Evolutionary conservation across 2,329 filamentous ascomycete genomes (phyloP), one percentile per base, ranked within the genome.

Genomic region (Monilinia fructicola): DNA sequence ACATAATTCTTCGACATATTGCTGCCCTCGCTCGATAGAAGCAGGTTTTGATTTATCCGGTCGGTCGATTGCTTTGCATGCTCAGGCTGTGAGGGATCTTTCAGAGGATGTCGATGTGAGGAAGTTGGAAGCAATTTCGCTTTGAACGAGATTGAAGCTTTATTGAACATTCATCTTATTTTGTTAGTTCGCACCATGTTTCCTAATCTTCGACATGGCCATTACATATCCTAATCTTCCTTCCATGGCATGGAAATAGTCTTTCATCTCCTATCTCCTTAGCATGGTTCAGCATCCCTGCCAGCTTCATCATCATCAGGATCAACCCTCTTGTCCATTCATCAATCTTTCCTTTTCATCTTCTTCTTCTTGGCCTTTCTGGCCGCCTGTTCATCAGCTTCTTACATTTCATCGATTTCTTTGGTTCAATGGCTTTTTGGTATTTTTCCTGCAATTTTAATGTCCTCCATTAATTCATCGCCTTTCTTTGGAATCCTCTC

Each of bases 201-300:
- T n/a, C n/a, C n/a, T n/a, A n/a, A n/a, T n/a, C n/a, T n/a, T n/a
- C n/a, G n/a, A n/a, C n/a, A n/a, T n/a, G n/a, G n/a, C n/a, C n/a
- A n/a, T n/a, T 78, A 94, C 92, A 83, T 96, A 97, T 67, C 93
- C 93, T 69, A 97, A 77, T 38, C 93, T 85, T 0, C 94, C 94
- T 78, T 92, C 93, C 93, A 97, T 0, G 93, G 94, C 28, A 97
- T 78, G 31, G 94, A 97, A 81, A 73, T 89, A 91, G 70, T 86
- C 85, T n/a, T n/a, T n/a, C n/a, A n/a, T n/a, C n/a, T n/a, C n/a
- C n/a, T n/a, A n/a, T n/a, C n/a, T n/a, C n/a, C 67, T 75, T 59
- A 21, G 67, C 65, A 69, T 73, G n/a, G n/a, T n/a, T n/a, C 74
- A 6, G 73, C 60, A 68, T 75, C 73, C 61, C 14, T 67, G 68